A percentile compares a stretch with the other conserved stretches of the same genome.
phyloP scores from a whole-genome alignment of 2,329 filamentous ascomycete genomes.

The Alternaria solani region DNA sequence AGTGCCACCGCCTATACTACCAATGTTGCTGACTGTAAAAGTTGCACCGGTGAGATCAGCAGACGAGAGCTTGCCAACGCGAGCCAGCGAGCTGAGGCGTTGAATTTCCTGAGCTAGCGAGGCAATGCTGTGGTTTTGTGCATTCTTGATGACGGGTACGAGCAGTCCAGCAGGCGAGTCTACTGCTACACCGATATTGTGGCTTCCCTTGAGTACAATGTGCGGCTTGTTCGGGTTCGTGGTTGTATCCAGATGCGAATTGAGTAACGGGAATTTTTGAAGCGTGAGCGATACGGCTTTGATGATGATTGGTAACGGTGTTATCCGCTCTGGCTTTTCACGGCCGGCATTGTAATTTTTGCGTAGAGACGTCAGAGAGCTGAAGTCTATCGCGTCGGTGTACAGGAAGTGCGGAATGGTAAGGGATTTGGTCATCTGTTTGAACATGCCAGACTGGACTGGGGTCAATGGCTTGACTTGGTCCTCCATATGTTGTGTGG shows the following conservation, averaged over 20 bases:
- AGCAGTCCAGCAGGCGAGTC: constrained; percentile 88
- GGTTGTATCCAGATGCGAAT: constrained; percentile 77
- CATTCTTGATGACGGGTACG: constrained; percentile 90
- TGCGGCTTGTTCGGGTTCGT: constrained; percentile 70
- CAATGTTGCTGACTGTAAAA: constrained; percentile 96
- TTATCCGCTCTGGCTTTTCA: constrained; percentile 65
- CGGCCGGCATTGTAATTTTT: constrained; percentile 70
- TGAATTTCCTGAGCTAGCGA: constrained; percentile 79
- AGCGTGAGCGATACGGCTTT: constrained; percentile 92
- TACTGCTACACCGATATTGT: constrained; percentile 97
- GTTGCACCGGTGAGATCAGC: constrained; percentile 85
- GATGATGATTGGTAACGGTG: constrained; percentile 92
- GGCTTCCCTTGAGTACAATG: constrained; percentile 79
- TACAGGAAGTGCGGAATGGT: constrained; percentile 95
- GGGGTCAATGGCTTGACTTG: constrained; percentile 74
- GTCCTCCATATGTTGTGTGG: constrained; percentile 61
- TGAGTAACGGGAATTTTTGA: constrained; percentile 82
- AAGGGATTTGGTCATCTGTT: constrained; percentile 91
- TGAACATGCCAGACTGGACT: constrained; percentile 94
- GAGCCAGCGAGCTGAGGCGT: constrained; percentile 76
- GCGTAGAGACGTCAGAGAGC: constrained; percentile 75
- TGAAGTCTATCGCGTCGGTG: constrained; percentile 87
- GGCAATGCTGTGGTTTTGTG: constrained; percentile 77
- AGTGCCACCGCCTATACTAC: constrained; percentile 91
- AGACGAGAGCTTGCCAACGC: constrained; percentile 75